A percentile compares a stretch with the other conserved stretches of the same genome.
Evolutionary conservation across 169 alveolate genomes (phyloP).

Genomic region (Perkinsus marinus): DNA sequence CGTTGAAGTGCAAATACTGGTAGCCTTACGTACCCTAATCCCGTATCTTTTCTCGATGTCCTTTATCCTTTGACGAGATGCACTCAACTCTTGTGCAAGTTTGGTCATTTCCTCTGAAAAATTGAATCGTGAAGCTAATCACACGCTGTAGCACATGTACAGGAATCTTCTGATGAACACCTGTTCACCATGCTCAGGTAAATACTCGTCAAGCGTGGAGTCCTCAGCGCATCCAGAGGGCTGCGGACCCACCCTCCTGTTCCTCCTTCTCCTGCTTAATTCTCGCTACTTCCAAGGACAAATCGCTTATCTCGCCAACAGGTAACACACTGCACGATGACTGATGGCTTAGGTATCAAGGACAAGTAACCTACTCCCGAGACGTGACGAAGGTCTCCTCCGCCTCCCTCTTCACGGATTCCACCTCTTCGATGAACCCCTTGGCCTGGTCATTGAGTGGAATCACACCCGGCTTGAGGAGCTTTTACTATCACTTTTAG

Average conservation of each 20-base stretch:
- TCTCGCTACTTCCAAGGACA: not conserved
- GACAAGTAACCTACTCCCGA: not conserved
- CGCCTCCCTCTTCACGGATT: not conserved
- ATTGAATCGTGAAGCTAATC: not conserved
- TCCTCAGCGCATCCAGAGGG: no score
- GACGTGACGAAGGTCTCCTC: not conserved
- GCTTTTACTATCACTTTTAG: not conserved
- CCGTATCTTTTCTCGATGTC: not conserved
- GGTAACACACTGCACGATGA: not conserved
- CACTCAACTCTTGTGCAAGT: not conserved
- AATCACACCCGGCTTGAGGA: no score
- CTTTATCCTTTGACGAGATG: not conserved
- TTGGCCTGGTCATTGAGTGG: not conserved
- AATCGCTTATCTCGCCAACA: not conserved
- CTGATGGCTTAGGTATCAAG: not conserved
- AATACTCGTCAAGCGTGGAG: no score
- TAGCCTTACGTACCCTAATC: not conserved
- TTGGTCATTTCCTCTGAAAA: not conserved
- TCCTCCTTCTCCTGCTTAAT: not conserved
- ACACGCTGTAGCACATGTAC: not conserved
- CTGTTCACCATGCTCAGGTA: not conserved
- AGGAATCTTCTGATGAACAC: not conserved
- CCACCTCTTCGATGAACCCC: not conserved
- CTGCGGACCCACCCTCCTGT: not conserved
- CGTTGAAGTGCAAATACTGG: not conserved